Percentiles rank a stretch among this genome's conserved stretches.
These are phyloP conservation scores for Calonectria hongkongensis DNA, from an alignment of 2,329 filamentous ascomycete genomes.

Conservation along the genomic window DNA sequence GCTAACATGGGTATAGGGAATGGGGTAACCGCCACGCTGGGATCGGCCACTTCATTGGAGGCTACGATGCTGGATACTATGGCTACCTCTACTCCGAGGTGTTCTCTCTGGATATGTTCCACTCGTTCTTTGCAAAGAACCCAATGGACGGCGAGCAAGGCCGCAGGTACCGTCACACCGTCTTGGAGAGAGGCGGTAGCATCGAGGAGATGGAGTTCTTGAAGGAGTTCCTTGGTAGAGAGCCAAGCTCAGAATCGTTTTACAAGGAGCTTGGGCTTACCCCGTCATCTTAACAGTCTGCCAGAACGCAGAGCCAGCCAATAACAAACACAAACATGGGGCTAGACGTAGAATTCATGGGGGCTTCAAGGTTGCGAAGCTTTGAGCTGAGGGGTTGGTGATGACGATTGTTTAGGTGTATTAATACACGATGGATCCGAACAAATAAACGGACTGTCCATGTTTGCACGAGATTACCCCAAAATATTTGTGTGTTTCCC, in stretches of 20 bases:
- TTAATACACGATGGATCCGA: constrained; percentile 13
- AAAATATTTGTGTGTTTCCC: constrained; percentile 22
- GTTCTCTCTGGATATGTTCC: constrained; percentile 91
- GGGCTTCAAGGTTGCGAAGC: constrained; percentile 2
- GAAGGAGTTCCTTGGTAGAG: constrained; percentile 85
- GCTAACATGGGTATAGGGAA: constrained; percentile 64
- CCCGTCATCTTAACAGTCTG: constrained; percentile 39
- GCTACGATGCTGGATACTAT: constrained; percentile 91
- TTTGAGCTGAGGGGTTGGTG: background rate
- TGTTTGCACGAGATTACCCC: constrained; percentile 15
- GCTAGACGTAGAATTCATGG: constrained; percentile 5
- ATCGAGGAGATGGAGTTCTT: constrained; percentile 88
- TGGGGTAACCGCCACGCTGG: constrained; percentile 88
- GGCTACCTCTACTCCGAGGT: constrained; percentile 84
- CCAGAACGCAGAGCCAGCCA: background rate
- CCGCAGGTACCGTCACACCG: constrained; percentile 84
- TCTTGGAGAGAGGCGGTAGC: constrained; percentile 85
- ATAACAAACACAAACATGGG: constrained; percentile 32
- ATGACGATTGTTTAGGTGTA: background rate
- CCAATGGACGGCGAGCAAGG: constrained; percentile 86
- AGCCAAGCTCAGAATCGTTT: constrained; percentile 86
- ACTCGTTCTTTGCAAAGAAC: constrained; percentile 84
- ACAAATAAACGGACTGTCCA: background rate
- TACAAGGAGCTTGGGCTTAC: constrained; percentile 82
- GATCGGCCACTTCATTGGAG: constrained; percentile 88